These are phyloP conservation scores for Phytomonas sp. DNA, from an alignment of 208 protist genomes.

Conservation along the genomic window DNA sequence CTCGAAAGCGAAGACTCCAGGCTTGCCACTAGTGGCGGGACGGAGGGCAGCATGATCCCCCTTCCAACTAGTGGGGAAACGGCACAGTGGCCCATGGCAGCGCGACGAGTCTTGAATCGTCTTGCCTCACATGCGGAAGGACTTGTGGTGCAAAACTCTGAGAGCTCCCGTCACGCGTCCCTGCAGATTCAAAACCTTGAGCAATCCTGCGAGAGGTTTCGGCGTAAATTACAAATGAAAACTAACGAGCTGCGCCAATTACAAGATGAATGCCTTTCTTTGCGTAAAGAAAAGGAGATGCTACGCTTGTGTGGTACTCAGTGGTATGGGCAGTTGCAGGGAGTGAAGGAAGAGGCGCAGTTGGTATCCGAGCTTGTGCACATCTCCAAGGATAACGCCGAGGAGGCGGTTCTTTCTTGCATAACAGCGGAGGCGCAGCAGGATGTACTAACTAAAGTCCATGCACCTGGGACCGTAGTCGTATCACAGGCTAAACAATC, in stretches of 20 bases:
- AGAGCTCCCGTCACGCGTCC: conserved; percentile 36
- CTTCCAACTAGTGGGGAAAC: conserved; percentile 20
- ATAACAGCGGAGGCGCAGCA: conserved; percentile 5
- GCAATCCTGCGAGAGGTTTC: conserved; percentile 35
- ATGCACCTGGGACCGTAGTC: neutral
- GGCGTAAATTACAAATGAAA: conserved; percentile 19
- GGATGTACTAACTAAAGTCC: neutral
- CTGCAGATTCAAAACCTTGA: conserved; percentile 38
- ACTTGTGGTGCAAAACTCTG: conserved; percentile 40
- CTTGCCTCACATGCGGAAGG: conserved; percentile 38
- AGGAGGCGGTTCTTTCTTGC: conserved; percentile 29
- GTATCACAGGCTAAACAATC: conserved; percentile 9
- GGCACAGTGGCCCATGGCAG: conserved; percentile 35
- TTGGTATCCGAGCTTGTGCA: conserved; percentile 62
- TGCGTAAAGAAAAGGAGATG: conserved; percentile 28
- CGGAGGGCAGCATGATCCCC: neutral
- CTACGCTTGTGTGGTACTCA: conserved; percentile 21
- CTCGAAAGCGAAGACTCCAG: neutral
- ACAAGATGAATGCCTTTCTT: conserved; percentile 23
- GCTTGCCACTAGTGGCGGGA: neutral
- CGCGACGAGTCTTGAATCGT: conserved; percentile 31
- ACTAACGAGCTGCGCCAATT: conserved; percentile 22
- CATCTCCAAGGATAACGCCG: conserved; percentile 37
- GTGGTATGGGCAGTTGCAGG: conserved; percentile 39
- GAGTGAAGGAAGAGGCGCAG: conserved; percentile 59